These are phyloP conservation scores for Crithidia brevicula DNA, from an alignment of 208 protist species.

Conservation along the genomic window DNA sequence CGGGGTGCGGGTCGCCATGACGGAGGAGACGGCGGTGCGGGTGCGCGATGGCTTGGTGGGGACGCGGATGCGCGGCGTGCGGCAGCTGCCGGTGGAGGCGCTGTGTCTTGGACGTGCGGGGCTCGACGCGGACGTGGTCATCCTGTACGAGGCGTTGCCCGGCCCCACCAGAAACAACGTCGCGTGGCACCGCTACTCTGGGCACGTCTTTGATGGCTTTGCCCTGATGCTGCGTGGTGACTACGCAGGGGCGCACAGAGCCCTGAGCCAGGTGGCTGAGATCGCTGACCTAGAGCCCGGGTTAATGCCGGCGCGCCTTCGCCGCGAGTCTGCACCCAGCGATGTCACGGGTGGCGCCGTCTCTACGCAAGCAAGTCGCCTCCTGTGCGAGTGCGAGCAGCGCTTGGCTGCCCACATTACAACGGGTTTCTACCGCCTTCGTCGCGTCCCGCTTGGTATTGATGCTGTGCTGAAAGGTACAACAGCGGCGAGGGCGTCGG, in stretches of 20 bases:
- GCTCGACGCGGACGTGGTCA: conserved; percentile 17
- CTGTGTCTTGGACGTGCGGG: conserved; percentile 12
- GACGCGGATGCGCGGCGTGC: conserved; percentile 5
- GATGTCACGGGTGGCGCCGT: conserved; percentile 18
- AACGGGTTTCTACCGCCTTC: not conserved
- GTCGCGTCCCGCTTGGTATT: conserved; percentile 5
- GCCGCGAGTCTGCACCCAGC: conserved; percentile 20
- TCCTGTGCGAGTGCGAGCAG: conserved; percentile 22
- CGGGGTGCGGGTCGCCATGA: conserved; percentile 31
- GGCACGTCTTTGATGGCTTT: conserved; percentile 31
- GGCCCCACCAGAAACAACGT: conserved; percentile 10
- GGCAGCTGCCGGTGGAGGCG: conserved; percentile 36
- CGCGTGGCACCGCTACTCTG: conserved; percentile 29
- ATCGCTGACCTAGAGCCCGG: conserved; percentile 16
- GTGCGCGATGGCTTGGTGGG: conserved; percentile 11
- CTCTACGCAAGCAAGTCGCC: conserved; percentile 21
- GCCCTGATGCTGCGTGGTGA: conserved; percentile 43
- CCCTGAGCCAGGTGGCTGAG: conserved; percentile 22
- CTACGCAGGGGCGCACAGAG: conserved; percentile 33
- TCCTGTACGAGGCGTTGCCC: conserved; percentile 33
- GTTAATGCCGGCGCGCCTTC: conserved; percentile 7
- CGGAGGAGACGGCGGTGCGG: conserved; percentile 44
- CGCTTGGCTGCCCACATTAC: conserved; percentile 3
- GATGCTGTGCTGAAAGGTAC: not conserved
- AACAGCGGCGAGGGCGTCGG: not conserved